Base-by-base conservation (phyloP, 2,329 filamentous ascomycete species). In the Colletotrichum scovillei region DNA sequence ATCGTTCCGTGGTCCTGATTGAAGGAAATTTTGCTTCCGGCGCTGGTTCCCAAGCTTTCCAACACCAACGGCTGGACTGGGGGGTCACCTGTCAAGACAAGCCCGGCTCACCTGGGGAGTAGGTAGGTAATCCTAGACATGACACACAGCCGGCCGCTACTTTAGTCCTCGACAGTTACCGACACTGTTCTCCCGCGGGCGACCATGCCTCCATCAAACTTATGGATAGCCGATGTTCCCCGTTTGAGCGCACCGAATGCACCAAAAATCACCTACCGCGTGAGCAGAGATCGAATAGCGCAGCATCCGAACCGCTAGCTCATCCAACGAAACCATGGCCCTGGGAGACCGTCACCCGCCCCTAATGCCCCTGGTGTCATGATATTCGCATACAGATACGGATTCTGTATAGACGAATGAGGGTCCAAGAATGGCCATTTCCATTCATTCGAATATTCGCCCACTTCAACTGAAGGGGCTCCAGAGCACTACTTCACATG, bases 21-120 rank as follows among this genome's bases (percentile, higher is more conserved):
- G 74, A 75, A 69, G 74, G 74, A 66, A 74, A 67, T 66, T 75
- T 64, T 72, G 72, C 67, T 65, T 74, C 74, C 72, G 74, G 73
- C 72, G 68, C 67, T 74, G 67, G 49, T 59, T 57, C 30, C 49
- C 28, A 35, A 42, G 38, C 42, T 14, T 49, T 46, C 32, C 55
- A 64, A 56, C 70, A 67, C 72, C 56, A 74, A 67, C 68, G 62
- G 57, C 63, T 71, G 26, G 57, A 58, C 60, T 65, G 35, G 66
- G 66, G 19, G 30, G 64, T 19, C 32, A 67, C 67, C 67, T 67
- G 55, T 73, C 67, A 73, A 63, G 32, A 65, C 62, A n/a, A 53
- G 59, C 38, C 66, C 19, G 24, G 42, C 22, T 55, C 55, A 28
- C 42, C 58, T 56, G 46, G 38, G 67, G 67, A 65, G 28, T 22